Evolutionary conservation across 371 early-diverging fungal genomes (phyloP), one percentile per base, ranked within the genome.

Genomic region (Apophysomyces variabilis): DNA sequence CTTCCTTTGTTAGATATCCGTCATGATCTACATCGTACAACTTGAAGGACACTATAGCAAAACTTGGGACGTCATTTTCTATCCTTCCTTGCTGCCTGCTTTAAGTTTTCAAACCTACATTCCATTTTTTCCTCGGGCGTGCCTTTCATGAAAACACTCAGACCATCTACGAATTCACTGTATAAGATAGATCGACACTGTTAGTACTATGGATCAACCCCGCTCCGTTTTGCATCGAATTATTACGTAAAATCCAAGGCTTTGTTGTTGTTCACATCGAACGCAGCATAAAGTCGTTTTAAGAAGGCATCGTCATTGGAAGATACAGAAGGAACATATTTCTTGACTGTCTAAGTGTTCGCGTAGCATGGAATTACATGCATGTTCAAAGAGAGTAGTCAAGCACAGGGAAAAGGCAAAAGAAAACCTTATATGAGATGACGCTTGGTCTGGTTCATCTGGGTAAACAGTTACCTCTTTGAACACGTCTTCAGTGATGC

Each of bases 11-110:
- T 38, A 94, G 85, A 60, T 84, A 88, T 14, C 93, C 94, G 71
- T 90, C 90, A 59, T 87, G 89, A 72, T 94, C 87, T 41, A 92
- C 80, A 83, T 94, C 94, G 71, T 93, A 94, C 21, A 94, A 66
- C 62, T 87, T 86, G 73, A 94, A 94, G 3, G 92, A 91, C 61
- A 94, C 94, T 94, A 61, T 6, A n/a, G 57, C 58, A 37, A 13
- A 13, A 57, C 39, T 18, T 66, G 16, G 32, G 14, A 26, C 38
- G 13, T n/a, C n/a, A 50, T 32, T 32, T 45, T 37, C 39, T 36
- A 38, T 60, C 26, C 66, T 41, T 59, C 43, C 56, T 43, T 41
- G 32, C 32, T 26, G 32, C 3, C 32, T 26, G 32, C 8, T 44
- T 16, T 57, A 21, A 38, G 35, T 18, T 6, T 26, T 26, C 32